Conservation (phyloP, 345 rosid genomes). For the Gossypium arboreum region DNA sequence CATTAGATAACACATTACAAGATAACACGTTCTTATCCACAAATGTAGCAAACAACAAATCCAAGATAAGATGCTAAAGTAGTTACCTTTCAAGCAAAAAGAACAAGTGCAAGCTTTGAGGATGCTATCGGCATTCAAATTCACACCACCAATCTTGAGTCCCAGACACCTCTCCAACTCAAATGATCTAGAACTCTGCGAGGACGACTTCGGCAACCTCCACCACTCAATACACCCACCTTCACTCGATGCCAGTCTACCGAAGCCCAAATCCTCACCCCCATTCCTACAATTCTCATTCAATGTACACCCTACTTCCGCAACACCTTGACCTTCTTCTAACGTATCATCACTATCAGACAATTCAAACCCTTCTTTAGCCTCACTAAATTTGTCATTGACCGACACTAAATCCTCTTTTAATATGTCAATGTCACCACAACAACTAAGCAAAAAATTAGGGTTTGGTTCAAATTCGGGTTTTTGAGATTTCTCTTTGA, state of each 20-base stretch:
- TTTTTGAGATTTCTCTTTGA: conserved; percentile 29
- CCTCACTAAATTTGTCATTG: conserved; percentile 28
- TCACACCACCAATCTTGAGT: conserved; percentile 31
- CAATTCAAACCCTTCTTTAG: conserved; percentile 26
- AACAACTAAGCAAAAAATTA: conserved; percentile 15
- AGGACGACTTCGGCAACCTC: conserved; percentile 29
- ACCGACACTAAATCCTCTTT: conserved; percentile 17
- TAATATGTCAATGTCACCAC: not conserved
- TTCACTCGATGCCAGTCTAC: conserved; percentile 25
- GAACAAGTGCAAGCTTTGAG: conserved; percentile 72
- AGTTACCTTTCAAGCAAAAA: conserved; percentile 76
- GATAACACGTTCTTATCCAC: not conserved
- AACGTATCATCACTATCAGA: conserved; percentile 22
- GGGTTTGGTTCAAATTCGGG: conserved; percentile 17
- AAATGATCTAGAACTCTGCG: conserved; percentile 40
- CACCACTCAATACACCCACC: conserved; percentile 37
- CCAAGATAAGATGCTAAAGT: not conserved
- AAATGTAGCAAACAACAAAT: not conserved
- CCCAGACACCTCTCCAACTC: conserved; percentile 48
- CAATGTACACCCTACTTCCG: conserved; percentile 25
- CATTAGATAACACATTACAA: not conserved
- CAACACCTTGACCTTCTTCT: conserved; percentile 17
- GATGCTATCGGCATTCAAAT: conserved; percentile 36
- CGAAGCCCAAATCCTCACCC: conserved; percentile 28
- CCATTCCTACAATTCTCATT: conserved; percentile 34